Evolutionary conservation across 371 early-diverging fungal genomes (phyloP).

Genomic region (Funneliformis caledonium): DNA sequence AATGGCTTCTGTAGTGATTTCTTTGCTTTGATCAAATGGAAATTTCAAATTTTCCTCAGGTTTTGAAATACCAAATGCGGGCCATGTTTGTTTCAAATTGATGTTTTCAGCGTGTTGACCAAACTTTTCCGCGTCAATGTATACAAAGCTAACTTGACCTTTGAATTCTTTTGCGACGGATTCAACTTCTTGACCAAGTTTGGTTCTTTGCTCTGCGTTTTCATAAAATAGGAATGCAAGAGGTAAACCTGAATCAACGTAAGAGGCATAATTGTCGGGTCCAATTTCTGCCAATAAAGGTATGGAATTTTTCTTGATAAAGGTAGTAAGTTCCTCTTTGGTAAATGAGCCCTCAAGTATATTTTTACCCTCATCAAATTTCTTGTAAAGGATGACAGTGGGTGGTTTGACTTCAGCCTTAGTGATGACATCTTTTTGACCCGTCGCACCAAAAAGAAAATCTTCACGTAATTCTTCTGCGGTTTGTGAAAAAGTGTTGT

Average conservation of each 20-base stretch:
- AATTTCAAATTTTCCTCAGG: conserved; percentile 73
- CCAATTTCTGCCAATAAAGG: conserved; percentile 91
- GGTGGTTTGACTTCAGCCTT: conserved; percentile 61
- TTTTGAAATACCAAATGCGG: conserved; percentile 90
- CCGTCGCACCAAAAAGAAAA: conserved; percentile 76
- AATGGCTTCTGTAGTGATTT: conserved; percentile 62
- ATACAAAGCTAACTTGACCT: conserved; percentile 88
- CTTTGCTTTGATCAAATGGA: conserved; percentile 75
- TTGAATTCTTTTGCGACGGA: conserved; percentile 83
- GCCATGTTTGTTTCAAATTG: conserved; percentile 85
- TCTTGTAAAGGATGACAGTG: conserved; percentile 82
- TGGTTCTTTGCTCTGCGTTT: conserved; percentile 61
- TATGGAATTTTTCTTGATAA: conserved; percentile 76
- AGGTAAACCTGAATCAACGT: conserved; percentile 85
- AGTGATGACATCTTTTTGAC: conserved; percentile 52
- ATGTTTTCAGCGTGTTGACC: conserved; percentile 84
- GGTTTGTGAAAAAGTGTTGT: conserved; percentile 61
- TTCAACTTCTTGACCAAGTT: conserved; percentile 57
- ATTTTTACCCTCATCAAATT: conserved; percentile 87
- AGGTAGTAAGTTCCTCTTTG: conserved; percentile 60
- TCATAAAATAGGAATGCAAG: conserved; percentile 87
- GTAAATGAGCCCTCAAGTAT: conserved; percentile 61
- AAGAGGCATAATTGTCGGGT: conserved; percentile 82
- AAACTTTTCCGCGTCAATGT: conserved; percentile 85
- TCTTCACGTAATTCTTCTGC: conserved; percentile 85